phyloP scores from a whole-genome alignment of 495 filamentous ascomycete genomes.

The Penicillium parvum region DNA sequence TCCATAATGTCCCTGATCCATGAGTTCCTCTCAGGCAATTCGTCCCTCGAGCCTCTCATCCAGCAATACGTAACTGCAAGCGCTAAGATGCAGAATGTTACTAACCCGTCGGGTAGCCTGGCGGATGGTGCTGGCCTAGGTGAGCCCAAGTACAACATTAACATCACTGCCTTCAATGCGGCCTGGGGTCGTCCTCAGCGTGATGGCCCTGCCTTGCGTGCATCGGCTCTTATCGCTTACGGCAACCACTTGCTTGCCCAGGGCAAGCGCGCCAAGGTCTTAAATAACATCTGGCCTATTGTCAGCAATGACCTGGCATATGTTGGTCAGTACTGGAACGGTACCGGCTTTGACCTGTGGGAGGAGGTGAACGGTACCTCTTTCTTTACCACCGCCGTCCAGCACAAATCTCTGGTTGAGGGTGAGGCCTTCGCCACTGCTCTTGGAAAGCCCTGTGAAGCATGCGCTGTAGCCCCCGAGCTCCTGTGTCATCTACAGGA shows the following conservation, averaged over 20 bases:
- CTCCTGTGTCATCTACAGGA: constrained; percentile 50
- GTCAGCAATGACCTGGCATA: constrained; percentile 57
- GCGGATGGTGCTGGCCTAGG: constrained; percentile 47
- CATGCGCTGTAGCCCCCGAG: constrained; percentile 54
- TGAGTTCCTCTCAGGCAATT: too few relatives aligned
- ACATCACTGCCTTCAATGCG: constrained; percentile 50
- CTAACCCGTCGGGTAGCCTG: constrained; percentile 53
- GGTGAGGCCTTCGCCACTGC: constrained; percentile 51
- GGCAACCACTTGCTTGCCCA: constrained; percentile 26
- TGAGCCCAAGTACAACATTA: constrained; percentile 57
- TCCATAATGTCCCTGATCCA: too few relatives aligned
- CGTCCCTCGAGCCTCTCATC: too few relatives aligned
- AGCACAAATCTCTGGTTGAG: constrained; percentile 56
- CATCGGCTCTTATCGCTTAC: constrained; percentile 35
- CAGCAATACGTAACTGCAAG: too few relatives aligned
- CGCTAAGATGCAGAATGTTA: constrained; percentile 52
- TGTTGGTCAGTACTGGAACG: constrained; percentile 64
- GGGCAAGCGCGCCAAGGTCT: constrained; percentile 19
- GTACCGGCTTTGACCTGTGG: constrained; percentile 56
- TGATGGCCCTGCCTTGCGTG: constrained; percentile 51
- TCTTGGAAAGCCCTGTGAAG: constrained; percentile 36
- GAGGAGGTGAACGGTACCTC: constrained; percentile 60
- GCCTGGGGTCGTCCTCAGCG: constrained; percentile 61
- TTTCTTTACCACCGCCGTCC: constrained; percentile 56
- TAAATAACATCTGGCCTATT: constrained; percentile 46